Evolutionary conservation across 202 grass and related monocot species (phyloP).

Genomic region (Hordeum pubiflorum): DNA sequence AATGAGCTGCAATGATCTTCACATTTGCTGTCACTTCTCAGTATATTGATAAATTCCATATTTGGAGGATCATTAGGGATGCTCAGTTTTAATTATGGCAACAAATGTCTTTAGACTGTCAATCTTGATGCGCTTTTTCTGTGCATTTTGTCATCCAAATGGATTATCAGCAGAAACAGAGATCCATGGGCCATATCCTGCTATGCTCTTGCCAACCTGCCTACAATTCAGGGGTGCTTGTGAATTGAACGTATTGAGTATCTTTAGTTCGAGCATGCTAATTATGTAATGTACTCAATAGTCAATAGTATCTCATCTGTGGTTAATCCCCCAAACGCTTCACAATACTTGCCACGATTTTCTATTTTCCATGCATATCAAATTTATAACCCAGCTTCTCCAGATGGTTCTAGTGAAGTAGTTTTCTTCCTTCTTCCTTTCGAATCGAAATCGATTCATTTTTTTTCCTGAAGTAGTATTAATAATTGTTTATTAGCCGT

Average conservation of each 20-base stretch:
- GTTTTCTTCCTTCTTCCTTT: neutral
- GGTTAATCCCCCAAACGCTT: neutral
- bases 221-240: neutral
- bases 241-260: neutral
- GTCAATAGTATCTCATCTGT: neutral
- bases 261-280: neutral
- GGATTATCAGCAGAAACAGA: neutral
- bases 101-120: neutral
- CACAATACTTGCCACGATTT: neutral
- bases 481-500: neutral
- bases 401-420: neutral
- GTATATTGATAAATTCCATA: neutral
- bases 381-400: neutral
- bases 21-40: neutral
- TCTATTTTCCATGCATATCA: neutral
- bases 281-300: neutral
- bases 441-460: too few relatives aligned
- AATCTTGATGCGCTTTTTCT: neutral
- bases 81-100: neutral
- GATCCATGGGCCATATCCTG: neutral
- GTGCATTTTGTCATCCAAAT: conserved; percentile 7
- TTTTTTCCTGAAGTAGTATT: too few relatives aligned
- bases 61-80: neutral
- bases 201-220: neutral
- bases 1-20: neutral